Conservation (phyloP, 805 yeast genomes). For the Zygosaccharomyces siamensis region DNA sequence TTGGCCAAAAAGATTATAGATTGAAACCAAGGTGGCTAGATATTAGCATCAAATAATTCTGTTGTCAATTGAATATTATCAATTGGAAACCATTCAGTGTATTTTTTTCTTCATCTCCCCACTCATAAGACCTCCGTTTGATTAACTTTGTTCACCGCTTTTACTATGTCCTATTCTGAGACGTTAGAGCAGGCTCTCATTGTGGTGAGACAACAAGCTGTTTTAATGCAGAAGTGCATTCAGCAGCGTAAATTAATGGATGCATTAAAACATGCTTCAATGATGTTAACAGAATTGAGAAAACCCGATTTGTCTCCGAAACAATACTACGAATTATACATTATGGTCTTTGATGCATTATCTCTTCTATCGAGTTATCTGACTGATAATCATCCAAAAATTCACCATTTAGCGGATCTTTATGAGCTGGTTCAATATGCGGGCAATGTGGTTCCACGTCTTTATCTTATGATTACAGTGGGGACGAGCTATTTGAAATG, state of each 20-base stretch:
- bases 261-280: constrained; percentile 82
- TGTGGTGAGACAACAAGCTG: constrained; percentile 62
- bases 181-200: constrained; percentile 26
- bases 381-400: constrained; percentile 59
- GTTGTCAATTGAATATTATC: not conserved
- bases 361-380: constrained; percentile 61
- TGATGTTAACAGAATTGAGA: constrained; percentile 74
- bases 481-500: constrained; percentile 84
- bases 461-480: constrained; percentile 91
- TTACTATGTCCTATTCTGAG: constrained; percentile 27
- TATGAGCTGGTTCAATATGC: constrained; percentile 95
- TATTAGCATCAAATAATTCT: not conserved
- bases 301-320: constrained; percentile 74
- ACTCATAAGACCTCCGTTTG: not conserved
- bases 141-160: not conserved
- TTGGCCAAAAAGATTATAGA: not conserved
- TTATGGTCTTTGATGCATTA: constrained; percentile 76
- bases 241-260: constrained; percentile 70
- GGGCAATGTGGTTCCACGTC: constrained; percentile 85
- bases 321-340: constrained; percentile 88
- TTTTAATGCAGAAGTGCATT: constrained; percentile 70
- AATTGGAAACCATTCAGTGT: not conserved
- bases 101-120: not conserved
- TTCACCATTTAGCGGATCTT: constrained; percentile 73
- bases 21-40: not conserved